Conservation (phyloP, 2,329 filamentous ascomycete species). For the Chaetothyriales sp. region DNA sequence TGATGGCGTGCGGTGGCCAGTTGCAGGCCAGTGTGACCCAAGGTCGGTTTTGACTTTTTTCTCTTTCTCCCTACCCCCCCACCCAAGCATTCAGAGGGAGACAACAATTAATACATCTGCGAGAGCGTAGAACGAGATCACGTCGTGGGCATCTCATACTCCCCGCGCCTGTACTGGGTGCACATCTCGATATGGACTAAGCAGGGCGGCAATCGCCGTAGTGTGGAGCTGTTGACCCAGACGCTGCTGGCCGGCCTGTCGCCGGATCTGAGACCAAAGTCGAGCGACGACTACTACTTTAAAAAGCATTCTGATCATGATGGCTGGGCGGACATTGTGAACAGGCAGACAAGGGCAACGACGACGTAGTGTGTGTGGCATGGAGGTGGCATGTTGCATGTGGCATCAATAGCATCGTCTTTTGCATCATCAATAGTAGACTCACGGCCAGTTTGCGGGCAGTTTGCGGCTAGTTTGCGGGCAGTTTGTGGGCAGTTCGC, state of each 20-base stretch:
- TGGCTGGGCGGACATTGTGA: slow-evolving; percentile 40
- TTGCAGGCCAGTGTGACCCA: slow-evolving; percentile 57
- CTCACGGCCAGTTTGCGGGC: background rate
- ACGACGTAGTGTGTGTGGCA: background rate
- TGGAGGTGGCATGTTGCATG: background rate
- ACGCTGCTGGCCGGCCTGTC: slow-evolving; percentile 63
- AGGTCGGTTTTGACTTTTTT: slow-evolving; percentile 42
- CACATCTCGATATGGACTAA: slow-evolving; percentile 91
- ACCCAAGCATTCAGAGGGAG: background rate
- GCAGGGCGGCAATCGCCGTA: slow-evolving; percentile 64
- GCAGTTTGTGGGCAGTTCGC: too few species aligned
- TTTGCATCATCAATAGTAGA: too few species aligned
- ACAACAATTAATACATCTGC: background rate
- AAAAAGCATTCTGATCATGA: slow-evolving; percentile 82
- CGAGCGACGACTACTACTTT: slow-evolving; percentile 48
- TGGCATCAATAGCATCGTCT: background rate
- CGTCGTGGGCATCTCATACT: slow-evolving; percentile 75
- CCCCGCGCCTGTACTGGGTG: slow-evolving; percentile 76
- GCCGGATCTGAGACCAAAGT: slow-evolving; percentile 57
- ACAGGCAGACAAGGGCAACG: background rate
- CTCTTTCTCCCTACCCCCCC: background rate
- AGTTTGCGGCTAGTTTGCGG: background rate
- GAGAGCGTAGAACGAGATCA: slow-evolving; percentile 55
- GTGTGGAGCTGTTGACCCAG: slow-evolving; percentile 59
- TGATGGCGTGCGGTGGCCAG: slow-evolving; percentile 21